These are phyloP conservation scores for Globisporangium nagaii DNA, from an alignment of 352 stramenopile genomes.

Conservation along the genomic window DNA sequence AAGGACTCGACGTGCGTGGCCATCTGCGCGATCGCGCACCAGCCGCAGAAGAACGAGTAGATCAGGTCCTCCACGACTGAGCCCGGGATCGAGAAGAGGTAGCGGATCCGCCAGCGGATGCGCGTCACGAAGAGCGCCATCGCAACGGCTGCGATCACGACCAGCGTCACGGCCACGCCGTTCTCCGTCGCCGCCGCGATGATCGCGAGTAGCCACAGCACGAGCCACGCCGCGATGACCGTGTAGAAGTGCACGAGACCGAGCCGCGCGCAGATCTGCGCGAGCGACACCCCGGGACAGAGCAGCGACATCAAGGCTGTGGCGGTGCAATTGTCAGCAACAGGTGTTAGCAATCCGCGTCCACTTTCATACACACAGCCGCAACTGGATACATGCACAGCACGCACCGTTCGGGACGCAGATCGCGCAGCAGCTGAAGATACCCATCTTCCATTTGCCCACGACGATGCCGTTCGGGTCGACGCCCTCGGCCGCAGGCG, in stretches of 20 bases:
- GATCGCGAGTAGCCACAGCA: constrained; percentile 30
- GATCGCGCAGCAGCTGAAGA: constrained; percentile 14
- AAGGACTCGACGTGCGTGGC: constrained; percentile 43
- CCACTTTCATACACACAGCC: neutral
- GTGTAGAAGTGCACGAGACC: constrained; percentile 32
- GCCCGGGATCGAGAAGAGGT: constrained; percentile 47
- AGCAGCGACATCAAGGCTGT: constrained; percentile 19
- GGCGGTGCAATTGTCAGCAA: neutral
- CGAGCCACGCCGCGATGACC: constrained; percentile 24
- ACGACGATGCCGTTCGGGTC: constrained; percentile 27
- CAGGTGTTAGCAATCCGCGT: neutral
- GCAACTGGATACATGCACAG: neutral
- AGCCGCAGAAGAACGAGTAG: constrained; percentile 28
- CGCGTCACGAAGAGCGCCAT: constrained; percentile 28
- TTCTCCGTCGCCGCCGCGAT: constrained; percentile 19
- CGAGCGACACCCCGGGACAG: constrained; percentile 31
- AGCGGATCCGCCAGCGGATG: constrained; percentile 49
- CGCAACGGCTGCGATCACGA: constrained; percentile 25
- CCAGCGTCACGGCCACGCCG: constrained; percentile 24
- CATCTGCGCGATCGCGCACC: constrained; percentile 46
- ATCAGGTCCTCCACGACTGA: constrained; percentile 31
- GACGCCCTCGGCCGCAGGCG: constrained; percentile 13
- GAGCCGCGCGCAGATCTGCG: constrained; percentile 37
- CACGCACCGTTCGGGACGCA: constrained; percentile 22
- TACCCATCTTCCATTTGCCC: constrained; percentile 25